Conservation (phyloP, 768 basidiomycete genomes). For the Agaricus blazei region DNA sequence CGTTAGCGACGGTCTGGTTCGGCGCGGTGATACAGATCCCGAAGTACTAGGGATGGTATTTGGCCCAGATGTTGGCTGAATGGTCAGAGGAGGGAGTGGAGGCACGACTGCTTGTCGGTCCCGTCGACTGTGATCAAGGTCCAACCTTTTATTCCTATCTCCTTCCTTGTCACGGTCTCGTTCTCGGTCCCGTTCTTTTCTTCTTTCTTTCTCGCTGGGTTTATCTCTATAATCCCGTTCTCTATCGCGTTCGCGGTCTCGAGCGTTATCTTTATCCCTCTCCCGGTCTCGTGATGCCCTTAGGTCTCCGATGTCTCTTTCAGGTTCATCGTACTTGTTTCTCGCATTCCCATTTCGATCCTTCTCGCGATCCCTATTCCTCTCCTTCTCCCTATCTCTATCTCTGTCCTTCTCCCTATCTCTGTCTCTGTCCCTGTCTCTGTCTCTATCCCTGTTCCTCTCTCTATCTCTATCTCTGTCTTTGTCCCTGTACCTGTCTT, state of each 20-base stretch:
- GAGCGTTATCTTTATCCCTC: slow-evolving; percentile 14
- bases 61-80: background rate
- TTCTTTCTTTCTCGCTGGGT: slow-evolving; percentile 11
- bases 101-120: background rate
- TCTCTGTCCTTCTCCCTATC: slow-evolving; percentile 8
- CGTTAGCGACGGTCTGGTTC: background rate
- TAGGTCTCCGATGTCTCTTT: slow-evolving; percentile 14
- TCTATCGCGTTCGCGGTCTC: slow-evolving; percentile 18
- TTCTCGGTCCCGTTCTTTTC: slow-evolving; percentile 9
- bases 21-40: background rate
- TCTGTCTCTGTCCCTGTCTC: slow-evolving; percentile 12
- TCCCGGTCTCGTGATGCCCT: slow-evolving; percentile 12
- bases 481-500: slow-evolving; percentile 7
- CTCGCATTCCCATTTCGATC: slow-evolving; percentile 1
- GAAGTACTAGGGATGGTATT: background rate
- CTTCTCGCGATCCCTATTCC: slow-evolving; percentile 11
- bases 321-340: slow-evolving; percentile 12
- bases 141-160: slow-evolving; percentile 3
- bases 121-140: slow-evolving; percentile 10
- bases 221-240: slow-evolving; percentile 12
- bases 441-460: slow-evolving; percentile 3
- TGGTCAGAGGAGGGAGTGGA: background rate
- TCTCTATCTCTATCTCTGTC: slow-evolving; percentile 3
- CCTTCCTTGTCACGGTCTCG: slow-evolving; percentile 15
- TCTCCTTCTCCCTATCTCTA: slow-evolving; percentile 10